Base-by-base conservation (phyloP, 257 asterid species). In the Solanum clarkiae region DNA sequence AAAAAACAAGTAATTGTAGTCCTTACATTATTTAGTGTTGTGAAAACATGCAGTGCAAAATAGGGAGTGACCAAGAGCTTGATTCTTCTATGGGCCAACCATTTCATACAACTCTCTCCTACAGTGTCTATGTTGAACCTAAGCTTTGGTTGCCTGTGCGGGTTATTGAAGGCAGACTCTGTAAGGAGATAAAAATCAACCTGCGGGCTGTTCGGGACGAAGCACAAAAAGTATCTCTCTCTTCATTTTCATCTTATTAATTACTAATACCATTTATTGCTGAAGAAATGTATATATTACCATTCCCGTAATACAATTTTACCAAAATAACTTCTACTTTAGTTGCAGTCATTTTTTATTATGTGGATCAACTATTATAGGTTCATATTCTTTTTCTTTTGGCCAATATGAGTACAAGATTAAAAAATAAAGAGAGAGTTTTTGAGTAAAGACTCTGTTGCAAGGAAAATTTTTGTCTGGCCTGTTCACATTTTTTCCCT, bases 91-190 rank as follows among this genome's bases (percentile, higher is more conserved):
- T 53, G 80, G 92, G 83, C 84, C 88, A 86, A 81, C 88, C 91
- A 80, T 88, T 86, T 69, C 87, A 88, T 84, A 94, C 98, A 49
- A 94, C 88, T 2, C 94, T 95, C 77, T 20, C 80, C 65, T 95
- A 95, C 68, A 84, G 84, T 83, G 98, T 93, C 80, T 85, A 91
- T 86, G 96, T 94, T 88, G 94, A 92, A 90, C 98, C 98, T 40
- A 93, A 92, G 88, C 69, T 91, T 82, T 95, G 98, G 98, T 86
- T 95, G 86, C 98, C 98, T 29, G 98, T 95, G 40, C 86, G 88
- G 77, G 91, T 95, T 87, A 90, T 94, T 75, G 97, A 94, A 93
- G 93, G 97, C 69, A 89, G 94, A 83, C 91, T 94, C 80, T 92
- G 95, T 88, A 87, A 86, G 59, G 97, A 94, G 93, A 91, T 94